Evolutionary conservation across 495 filamentous ascomycete genomes (phyloP).

Genomic region (Pseudomonodictys pantanalensis): DNA sequence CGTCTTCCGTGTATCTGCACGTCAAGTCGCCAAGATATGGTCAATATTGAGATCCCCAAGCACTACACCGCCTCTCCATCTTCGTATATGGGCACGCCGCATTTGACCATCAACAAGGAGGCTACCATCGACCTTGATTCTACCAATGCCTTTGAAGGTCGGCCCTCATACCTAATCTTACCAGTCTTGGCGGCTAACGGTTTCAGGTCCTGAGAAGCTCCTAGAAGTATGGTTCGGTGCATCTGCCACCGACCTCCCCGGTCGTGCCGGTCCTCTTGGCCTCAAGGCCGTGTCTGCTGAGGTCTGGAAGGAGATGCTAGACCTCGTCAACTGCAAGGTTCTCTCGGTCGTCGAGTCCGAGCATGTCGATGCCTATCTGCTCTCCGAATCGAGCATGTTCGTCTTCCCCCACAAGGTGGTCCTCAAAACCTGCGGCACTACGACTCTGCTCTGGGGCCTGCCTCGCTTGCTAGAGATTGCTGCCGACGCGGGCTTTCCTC

Average conservation of each 20-base stretch:
- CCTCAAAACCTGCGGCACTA: constrained; percentile 98
- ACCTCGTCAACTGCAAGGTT: constrained; percentile 97
- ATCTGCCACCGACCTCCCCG: constrained; percentile 68
- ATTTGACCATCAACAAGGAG: constrained; percentile 95
- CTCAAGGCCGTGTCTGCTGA: constrained; percentile 81
- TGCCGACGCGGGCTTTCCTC: constrained; percentile 81
- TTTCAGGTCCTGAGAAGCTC: constrained; percentile 86
- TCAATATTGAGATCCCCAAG: constrained; percentile 72
- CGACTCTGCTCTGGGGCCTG: constrained; percentile 84
- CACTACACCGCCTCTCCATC: constrained; percentile 79
- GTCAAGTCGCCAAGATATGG: constrained; percentile 61
- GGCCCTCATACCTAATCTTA: constrained; percentile 14
- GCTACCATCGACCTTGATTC: constrained; percentile 93
- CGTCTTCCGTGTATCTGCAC: constrained; percentile 19
- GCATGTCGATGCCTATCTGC: constrained; percentile 91
- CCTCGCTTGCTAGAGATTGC: constrained; percentile 89
- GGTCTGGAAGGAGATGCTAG: constrained; percentile 94
- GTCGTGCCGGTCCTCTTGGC: constrained; percentile 65
- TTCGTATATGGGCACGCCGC: constrained; percentile 70
- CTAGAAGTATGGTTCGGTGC: constrained; percentile 98
- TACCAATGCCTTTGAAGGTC: constrained; percentile 94
- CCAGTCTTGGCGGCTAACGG: constrained; percentile 3
- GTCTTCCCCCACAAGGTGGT: constrained; percentile 99
- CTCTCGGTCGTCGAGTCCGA: constrained; percentile 93
- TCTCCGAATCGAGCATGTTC: constrained; percentile 99